These are phyloP conservation scores for Lotus japonicus DNA, from an alignment of 306 rosid species.

Conservation along the genomic window DNA sequence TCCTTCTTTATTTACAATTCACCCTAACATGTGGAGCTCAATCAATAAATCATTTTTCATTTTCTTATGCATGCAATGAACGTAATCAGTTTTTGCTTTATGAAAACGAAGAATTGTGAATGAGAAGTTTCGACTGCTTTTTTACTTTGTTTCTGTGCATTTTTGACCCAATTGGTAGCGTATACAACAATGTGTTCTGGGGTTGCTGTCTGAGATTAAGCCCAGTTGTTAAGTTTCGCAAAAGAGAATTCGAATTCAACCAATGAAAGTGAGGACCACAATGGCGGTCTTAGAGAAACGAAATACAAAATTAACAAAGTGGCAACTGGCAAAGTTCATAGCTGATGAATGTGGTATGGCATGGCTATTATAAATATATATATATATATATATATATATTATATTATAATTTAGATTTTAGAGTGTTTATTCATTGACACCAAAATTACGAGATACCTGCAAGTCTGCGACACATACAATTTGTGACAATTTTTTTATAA, in stretches of 20 bases:
- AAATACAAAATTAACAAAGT: background rate
- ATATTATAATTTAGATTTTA: too few species aligned
- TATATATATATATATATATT: too few species aligned
- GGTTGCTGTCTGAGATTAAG: background rate
- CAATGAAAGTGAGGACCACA: background rate
- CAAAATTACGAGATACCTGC: too few species aligned
- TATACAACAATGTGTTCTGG: background rate
- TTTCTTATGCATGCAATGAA: background rate
- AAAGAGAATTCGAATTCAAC: background rate
- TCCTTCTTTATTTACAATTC: too few species aligned
- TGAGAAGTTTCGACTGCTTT: background rate
- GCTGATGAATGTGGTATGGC: background rate
- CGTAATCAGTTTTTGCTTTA: background rate
- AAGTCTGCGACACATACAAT: too few species aligned
- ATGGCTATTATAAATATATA: background rate
- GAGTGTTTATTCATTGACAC: too few species aligned
- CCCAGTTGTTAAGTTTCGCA: background rate
- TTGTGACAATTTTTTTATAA: too few species aligned
- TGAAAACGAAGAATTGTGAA: background rate
- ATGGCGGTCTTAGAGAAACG: background rate
- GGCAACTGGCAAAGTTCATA: background rate
- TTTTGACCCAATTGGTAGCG: constrained; percentile 3
- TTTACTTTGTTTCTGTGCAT: background rate
- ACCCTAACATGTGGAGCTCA: too few species aligned
- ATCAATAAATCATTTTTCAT: too few species aligned